These are phyloP conservation scores for Akanthomyces muscarius DNA, from an alignment of 2,329 filamentous ascomycete species.

Conservation along the genomic window DNA sequence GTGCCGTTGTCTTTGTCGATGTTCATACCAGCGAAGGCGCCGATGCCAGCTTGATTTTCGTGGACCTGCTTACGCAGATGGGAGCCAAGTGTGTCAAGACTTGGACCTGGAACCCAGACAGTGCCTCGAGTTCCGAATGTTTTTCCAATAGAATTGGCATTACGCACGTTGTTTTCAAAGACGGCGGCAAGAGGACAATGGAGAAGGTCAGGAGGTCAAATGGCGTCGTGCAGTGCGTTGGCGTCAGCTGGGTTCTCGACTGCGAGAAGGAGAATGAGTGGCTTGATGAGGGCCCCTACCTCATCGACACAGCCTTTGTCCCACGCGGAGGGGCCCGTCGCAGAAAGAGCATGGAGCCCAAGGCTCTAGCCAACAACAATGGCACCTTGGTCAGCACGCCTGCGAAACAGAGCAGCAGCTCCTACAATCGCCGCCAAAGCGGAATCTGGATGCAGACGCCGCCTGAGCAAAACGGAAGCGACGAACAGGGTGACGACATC, in stretches of 20 bases:
- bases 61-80: conserved; percentile 74
- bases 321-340: conserved; percentile 68
- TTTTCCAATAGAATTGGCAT: conserved; percentile 60
- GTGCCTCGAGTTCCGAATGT: conserved; percentile 31
- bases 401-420: conserved; percentile 40
- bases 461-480: conserved; percentile 39
- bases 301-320: conserved; percentile 62
- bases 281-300: conserved; percentile 69
- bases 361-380: conserved; percentile 64
- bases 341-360: conserved; percentile 78
- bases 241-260: conserved; percentile 83
- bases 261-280: conserved; percentile 74
- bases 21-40: conserved; percentile 78
- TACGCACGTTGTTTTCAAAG: conserved; percentile 88
- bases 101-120: conserved; percentile 67
- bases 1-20: conserved; percentile 77
- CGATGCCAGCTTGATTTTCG: conserved; percentile 76
- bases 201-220: conserved; percentile 72
- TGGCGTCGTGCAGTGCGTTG: conserved; percentile 78
- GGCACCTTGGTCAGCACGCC: conserved; percentile 52
- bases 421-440: conserved; percentile 51
- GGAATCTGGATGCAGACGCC: conserved; percentile 53
- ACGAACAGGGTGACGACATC: conserved; percentile 37
- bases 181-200: conserved; percentile 74
- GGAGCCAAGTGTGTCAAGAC: conserved; percentile 73